Percentiles rank a stretch among this genome's conserved stretches.
Conservation (phyloP, 2,329 filamentous ascomycete genomes). For the Fusarium clavum region DNA sequence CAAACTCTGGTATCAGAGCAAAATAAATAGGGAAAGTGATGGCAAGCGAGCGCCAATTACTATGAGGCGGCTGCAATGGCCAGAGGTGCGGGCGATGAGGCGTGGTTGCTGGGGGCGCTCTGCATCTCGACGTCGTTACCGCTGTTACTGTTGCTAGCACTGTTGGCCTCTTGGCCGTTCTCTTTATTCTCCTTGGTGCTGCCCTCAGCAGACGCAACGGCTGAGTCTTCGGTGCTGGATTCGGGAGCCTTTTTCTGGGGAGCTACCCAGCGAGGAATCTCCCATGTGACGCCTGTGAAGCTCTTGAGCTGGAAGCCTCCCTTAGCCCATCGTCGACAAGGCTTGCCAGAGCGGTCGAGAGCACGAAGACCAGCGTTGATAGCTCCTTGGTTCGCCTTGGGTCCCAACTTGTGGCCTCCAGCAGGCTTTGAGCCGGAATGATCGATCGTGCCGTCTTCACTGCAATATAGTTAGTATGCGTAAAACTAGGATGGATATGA, state of each 20-base stretch:
- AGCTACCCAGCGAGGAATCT: slow-evolving; percentile 84
- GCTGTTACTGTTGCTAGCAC: slow-evolving; percentile 58
- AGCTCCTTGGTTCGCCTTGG: slow-evolving; percentile 95
- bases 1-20: slow-evolving; percentile 20
- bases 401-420: slow-evolving; percentile 84
- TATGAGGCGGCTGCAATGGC: slow-evolving; percentile 61
- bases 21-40: background rate
- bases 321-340: slow-evolving; percentile 91
- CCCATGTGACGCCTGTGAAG: slow-evolving; percentile 89
- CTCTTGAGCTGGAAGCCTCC: slow-evolving; percentile 88
- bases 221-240: slow-evolving; percentile 59
- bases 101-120: slow-evolving; percentile 63
- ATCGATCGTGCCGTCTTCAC: slow-evolving; percentile 73
- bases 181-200: slow-evolving; percentile 75
- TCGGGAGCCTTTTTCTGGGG: slow-evolving; percentile 68
- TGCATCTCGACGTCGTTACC: slow-evolving; percentile 65
- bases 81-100: slow-evolving; percentile 63
- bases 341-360: slow-evolving; percentile 90
- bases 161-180: slow-evolving; percentile 64
- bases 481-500: background rate
- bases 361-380: slow-evolving; percentile 97
- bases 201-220: slow-evolving; percentile 60
- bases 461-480: slow-evolving; percentile 52
- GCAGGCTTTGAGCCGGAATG: slow-evolving; percentile 63
- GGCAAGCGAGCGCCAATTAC: background rate